Percentiles rank a stretch among this genome's conserved stretches.
Evolutionary conservation across 257 asterid genomes (phyloP).

Genomic region (Solanum neorickii): DNA sequence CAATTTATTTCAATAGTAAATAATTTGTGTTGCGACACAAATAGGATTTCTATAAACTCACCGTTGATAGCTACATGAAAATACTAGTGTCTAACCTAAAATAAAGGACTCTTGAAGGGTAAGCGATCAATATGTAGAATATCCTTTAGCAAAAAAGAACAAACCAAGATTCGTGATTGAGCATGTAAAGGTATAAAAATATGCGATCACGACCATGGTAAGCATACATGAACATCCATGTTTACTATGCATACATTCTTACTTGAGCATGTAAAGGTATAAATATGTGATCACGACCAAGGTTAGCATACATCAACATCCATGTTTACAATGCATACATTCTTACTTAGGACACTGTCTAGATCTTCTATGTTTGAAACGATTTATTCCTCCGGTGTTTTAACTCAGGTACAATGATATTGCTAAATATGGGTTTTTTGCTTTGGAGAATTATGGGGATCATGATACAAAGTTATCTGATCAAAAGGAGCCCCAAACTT

Average conservation of each 20-base stretch:
- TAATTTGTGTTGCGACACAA: not conserved
- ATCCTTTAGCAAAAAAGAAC: not conserved
- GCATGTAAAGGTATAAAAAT: not conserved
- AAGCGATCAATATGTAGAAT: not conserved
- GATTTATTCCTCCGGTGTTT: not conserved
- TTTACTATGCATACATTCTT: not conserved
- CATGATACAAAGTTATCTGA: slow-evolving; percentile 25
- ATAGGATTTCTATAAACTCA: not conserved
- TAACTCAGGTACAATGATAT: slow-evolving; percentile 78
- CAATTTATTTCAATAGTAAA: not conserved
- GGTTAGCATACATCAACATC: not conserved
- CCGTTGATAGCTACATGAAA: not conserved
- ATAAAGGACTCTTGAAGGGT: not conserved
- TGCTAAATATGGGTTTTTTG: slow-evolving; percentile 73
- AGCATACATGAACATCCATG: not conserved
- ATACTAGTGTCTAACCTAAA: not conserved
- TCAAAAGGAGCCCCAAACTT: slow-evolving; percentile 22
- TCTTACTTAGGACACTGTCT: not conserved
- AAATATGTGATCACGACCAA: not conserved
- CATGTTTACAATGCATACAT: not conserved
- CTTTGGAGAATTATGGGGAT: slow-evolving; percentile 34
- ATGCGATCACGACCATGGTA: not conserved
- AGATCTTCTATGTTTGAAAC: not conserved
- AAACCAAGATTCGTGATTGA: not conserved
- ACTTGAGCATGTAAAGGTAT: not conserved